Evolutionary conservation across 2,329 filamentous ascomycete genomes (phyloP).

Genomic region (Botrytis aclada): DNA sequence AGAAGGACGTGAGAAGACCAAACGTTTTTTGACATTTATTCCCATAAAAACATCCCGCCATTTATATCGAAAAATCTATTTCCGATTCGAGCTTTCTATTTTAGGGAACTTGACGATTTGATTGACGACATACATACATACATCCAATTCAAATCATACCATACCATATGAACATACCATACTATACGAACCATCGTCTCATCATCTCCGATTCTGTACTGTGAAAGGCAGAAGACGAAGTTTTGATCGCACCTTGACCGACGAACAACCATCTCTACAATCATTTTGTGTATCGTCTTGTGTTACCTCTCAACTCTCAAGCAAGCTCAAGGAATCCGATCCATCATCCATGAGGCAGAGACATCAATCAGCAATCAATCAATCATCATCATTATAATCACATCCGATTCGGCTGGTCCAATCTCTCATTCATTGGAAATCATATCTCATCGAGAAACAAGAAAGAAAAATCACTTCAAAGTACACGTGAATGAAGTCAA

Average conservation of each 20-base stretch:
- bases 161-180: background rate
- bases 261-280: background rate
- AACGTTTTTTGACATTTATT: background rate
- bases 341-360: conserved; percentile 6
- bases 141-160: background rate
- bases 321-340: conserved; percentile 10
- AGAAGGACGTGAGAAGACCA: background rate
- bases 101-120: background rate
- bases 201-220: background rate
- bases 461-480: background rate
- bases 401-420: conserved; percentile 8
- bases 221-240: background rate
- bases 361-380: background rate
- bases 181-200: background rate
- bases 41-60: background rate
- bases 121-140: conserved; percentile 4
- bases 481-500: conserved; percentile 2
- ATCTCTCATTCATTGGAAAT: background rate
- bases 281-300: background rate
- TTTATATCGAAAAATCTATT: background rate
- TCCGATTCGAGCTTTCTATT: conserved; percentile 1
- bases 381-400: background rate
- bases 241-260: background rate
- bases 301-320: conserved; percentile 4
- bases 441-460: background rate